Evolutionary conservation across 306 rosid species (phyloP).

Genomic region (Hippophae rhamnoides): DNA sequence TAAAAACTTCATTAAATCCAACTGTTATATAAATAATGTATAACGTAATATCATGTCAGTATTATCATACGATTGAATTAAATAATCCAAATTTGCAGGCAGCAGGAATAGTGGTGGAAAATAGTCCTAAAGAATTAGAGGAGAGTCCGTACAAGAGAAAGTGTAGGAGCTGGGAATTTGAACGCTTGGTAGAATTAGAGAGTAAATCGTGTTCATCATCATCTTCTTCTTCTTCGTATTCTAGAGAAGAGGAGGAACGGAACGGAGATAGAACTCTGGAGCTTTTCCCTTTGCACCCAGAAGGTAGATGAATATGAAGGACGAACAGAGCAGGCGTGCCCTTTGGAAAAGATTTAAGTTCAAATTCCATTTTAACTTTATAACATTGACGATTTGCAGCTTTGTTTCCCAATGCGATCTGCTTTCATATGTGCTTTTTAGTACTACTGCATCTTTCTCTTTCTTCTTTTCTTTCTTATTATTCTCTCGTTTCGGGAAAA

Average conservation of each 20-base stretch:
- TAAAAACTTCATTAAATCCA: no score
- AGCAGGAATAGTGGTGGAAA: slow-evolving; percentile 16
- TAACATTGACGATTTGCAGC: slow-evolving; percentile 13
- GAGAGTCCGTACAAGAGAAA: slow-evolving; percentile 74
- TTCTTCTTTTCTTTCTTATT: slow-evolving; percentile 25
- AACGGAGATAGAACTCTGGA: slow-evolving; percentile 63
- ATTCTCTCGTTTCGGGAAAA: slow-evolving; percentile 42
- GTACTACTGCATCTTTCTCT: slow-evolving; percentile 5
- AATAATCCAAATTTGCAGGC: not conserved
- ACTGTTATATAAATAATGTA: no score
- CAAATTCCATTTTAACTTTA: no score
- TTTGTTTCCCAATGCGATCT: slow-evolving; percentile 7
- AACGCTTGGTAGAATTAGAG: slow-evolving; percentile 39
- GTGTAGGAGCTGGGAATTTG: slow-evolving; percentile 71
- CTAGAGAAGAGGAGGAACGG: slow-evolving; percentile 8
- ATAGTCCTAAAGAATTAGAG: slow-evolving; percentile 19
- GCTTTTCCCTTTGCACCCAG: slow-evolving; percentile 91
- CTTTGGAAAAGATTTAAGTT: no score
- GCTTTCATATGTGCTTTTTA: no score
- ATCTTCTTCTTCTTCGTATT: no score
- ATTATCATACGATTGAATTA: no score
- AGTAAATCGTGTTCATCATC: not conserved
- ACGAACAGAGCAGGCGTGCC: no score
- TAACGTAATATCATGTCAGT: no score
- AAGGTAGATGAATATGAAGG: slow-evolving; percentile 52